A percentile compares a stretch with the other conserved stretches of the same genome.
Evolutionary conservation across 2,329 filamentous ascomycete species (phyloP).

Genomic region (Apiospora rasikravindrae): DNA sequence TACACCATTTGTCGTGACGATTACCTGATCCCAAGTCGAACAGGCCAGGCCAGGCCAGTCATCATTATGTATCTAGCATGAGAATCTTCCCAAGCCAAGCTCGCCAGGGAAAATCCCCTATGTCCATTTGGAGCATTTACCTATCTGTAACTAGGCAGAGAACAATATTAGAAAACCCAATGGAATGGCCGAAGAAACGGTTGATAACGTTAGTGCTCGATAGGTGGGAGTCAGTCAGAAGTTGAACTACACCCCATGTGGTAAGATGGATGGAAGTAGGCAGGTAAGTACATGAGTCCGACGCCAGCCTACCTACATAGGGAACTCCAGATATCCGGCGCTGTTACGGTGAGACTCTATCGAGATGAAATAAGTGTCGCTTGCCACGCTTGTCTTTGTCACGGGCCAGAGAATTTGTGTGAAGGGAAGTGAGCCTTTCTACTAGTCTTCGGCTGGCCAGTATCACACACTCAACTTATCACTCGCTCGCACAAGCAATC

Average conservation of each 20-base stretch:
- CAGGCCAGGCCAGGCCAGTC: background rate
- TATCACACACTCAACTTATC: background rate
- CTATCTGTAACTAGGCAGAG: background rate
- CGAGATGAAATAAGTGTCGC: conserved; percentile 10
- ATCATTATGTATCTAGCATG: background rate
- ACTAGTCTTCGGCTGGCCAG: background rate
- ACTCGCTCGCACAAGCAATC: background rate
- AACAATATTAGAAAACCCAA: background rate
- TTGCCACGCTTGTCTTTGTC: background rate
- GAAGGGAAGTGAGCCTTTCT: background rate
- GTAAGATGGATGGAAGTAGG: background rate
- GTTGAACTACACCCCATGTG: background rate
- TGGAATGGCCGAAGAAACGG: background rate
- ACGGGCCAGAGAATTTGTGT: background rate
- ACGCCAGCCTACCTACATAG: background rate
- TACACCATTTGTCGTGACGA: conserved; percentile 35
- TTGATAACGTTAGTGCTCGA: background rate
- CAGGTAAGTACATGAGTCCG: conserved; percentile 10
- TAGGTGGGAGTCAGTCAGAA: background rate
- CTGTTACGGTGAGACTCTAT: conserved; percentile 12
- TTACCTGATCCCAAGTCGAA: conserved; percentile 20
- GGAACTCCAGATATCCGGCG: conserved; percentile 9
- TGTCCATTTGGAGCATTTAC: background rate
- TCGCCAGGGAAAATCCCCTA: background rate
- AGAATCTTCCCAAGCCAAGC: background rate